Evolutionary conservation across 352 stramenopile species (phyloP), one percentile per base, ranked within the genome.

Genomic region (Globisporangium iwayamae): DNA sequence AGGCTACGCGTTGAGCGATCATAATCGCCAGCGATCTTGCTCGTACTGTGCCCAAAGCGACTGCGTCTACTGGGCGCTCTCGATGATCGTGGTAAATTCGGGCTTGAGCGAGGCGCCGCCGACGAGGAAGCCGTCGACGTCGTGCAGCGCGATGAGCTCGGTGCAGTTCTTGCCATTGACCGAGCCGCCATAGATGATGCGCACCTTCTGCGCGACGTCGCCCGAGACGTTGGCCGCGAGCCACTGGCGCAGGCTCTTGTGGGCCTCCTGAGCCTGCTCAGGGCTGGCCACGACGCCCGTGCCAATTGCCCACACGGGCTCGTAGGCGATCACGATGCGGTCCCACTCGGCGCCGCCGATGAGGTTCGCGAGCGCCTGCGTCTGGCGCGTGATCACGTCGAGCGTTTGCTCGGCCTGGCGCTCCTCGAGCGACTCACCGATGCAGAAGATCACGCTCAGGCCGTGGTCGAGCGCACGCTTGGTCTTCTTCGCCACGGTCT

Each of bases 251-350:
- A 93, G 66, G 62, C 93, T 91, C 68, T 96, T 85, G 78, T 98
- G 92, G 1, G 89, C 79, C 20, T 90, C 87, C 79, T 99, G 96
- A 2, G 96, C 96, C 76, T 98, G 96, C 67, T 96, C 94, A 4
- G 96, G 93, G 34, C 94, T 98, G 51, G 96, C 96, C n/a, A 97
- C 97, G 41, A 98, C 84, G 11, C 97, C 97, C 57, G 97, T 99
- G 71, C 96, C 96, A 74, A 99, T 99, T 36, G 96, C 96, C 96
- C 96, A 99, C 65, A 99, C 97, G 16, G 96, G 96, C 74, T 98
- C 93, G 72, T 99, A 98, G 20, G 96, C 97, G 71, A 99, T 93
- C 51, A 98, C 96, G 56, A 99, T 73, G 57, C 76, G 77, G 41
- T 74, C 68, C 83, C 82, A 93, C 39, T 89, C 78, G 50, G 93